Evolutionary conservation across 2,329 filamentous ascomycete species (phyloP), one percentile per base, ranked within the genome.

Genomic region (Penicillium sp.): DNA sequence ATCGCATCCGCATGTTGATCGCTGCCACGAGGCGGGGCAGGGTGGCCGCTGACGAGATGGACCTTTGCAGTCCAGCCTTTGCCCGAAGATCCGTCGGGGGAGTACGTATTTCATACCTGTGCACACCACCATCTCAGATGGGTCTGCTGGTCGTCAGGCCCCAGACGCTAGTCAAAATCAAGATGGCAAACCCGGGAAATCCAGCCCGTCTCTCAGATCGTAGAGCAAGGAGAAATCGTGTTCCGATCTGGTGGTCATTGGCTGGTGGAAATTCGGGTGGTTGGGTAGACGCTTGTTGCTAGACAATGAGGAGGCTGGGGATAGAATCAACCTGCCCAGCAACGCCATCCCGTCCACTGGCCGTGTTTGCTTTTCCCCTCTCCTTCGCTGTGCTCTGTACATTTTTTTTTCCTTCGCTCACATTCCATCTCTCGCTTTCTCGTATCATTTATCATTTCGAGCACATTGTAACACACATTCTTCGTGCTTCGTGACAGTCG

Each of bases 201-300:
- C 49, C 57, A 55, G 53, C 54, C 51, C 56, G 58, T 58, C 55
- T 49, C 51, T 47, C 36, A 2, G 27, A 25, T 35, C 26, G n/a
- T 7, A 25, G 13, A 26, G 29, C 12, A 18, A 42, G 33, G 34
- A 34, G 26, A 9, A 32, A 33, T 38, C 11, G 26, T 18, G 35
- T 8, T 28, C 9, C 40, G 32, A 39, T 24, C 18, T 24, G 41
- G 39, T 42, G 43, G 43, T 43, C 50, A 50, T 49, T 58, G 52
- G 50, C 53, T 18, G 59, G 49, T 29, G 26, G n/a, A 46, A 66
- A 67, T 62, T 64, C 45, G 56, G 64, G 64, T 65, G 63, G 64
- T 65, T 66, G 64, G 64, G 63, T 62, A 56, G 58, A 55, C 43
- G 39, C 48, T 41, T 34, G 40, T 13, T 32, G 29, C 18, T 32